These are phyloP conservation scores for Heritiera littoralis DNA, from an alignment of 345 rosid species.

Conservation along the genomic window DNA sequence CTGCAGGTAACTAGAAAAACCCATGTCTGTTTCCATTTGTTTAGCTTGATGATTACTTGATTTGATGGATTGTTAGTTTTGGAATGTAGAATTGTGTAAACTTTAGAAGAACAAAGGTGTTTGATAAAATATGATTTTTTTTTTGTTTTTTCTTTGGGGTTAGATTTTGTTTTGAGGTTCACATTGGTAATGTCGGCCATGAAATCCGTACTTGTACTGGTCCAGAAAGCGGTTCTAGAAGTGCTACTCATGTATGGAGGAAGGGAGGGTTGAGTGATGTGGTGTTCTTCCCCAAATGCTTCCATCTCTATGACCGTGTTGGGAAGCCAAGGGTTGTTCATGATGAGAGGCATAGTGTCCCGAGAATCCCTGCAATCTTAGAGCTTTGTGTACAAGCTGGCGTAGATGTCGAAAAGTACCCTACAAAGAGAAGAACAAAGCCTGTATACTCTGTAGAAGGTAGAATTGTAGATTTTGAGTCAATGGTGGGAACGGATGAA, in stretches of 20 bases:
- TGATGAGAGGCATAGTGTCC: conserved; percentile 53
- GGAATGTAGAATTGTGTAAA: neutral
- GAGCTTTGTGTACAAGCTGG: conserved; percentile 93
- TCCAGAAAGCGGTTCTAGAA: conserved; percentile 61
- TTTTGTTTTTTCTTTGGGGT: neutral
- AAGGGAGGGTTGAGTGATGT: conserved; percentile 60
- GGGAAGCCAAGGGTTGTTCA: conserved; percentile 76
- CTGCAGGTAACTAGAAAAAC: conserved; percentile 50
- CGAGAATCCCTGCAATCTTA: conserved; percentile 64
- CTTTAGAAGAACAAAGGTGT: neutral
- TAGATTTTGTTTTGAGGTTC: conserved; percentile 76
- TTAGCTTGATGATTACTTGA: neutral
- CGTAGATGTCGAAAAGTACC: conserved; percentile 60
- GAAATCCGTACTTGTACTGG: conserved; percentile 81
- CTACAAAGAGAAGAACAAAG: conserved; percentile 66
- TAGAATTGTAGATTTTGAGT: conserved; percentile 81
- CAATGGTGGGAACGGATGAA: conserved; percentile 25
- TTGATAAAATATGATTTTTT: neutral
- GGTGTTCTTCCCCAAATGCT: conserved; percentile 66
- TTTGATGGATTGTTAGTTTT: neutral
- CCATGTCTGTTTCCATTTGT: neutral
- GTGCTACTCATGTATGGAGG: conserved; percentile 76
- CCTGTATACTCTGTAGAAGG: conserved; percentile 91
- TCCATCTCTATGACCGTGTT: conserved; percentile 83
- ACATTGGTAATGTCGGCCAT: conserved; percentile 68